These are phyloP conservation scores for Coleophoma cylindrospora DNA, from an alignment of 2,329 filamentous ascomycete species.

Conservation along the genomic window DNA sequence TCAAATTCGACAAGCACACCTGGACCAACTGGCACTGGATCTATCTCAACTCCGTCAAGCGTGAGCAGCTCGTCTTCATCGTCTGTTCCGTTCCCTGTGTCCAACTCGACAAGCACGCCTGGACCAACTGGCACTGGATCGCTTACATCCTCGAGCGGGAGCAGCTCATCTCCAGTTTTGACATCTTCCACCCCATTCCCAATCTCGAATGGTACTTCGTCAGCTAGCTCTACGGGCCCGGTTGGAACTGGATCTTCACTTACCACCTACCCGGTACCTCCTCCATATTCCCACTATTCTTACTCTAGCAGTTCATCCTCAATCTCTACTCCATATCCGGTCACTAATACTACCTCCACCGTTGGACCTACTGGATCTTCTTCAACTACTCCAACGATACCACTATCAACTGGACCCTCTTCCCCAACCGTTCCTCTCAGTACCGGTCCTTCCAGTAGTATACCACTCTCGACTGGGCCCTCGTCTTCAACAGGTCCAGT, in stretches of 20 bases:
- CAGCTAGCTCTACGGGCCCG: conserved; percentile 1
- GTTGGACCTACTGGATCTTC: conserved; percentile 4
- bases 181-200: neutral
- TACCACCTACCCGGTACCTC: neutral
- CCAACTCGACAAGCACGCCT: neutral
- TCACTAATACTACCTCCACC: neutral
- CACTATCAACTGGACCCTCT: neutral
- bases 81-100: neutral
- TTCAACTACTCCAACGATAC: too few species aligned
- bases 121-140: neutral
- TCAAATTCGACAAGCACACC: neutral
- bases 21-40: neutral
- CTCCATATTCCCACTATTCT: neutral
- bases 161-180: neutral
- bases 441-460: neutral
- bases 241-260: neutral
- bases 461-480: neutral
- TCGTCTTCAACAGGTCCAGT: neutral
- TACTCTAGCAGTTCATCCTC: neutral
- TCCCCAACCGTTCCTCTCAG: neutral
- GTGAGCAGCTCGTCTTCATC: neutral
- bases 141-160: neutral
- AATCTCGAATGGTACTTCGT: neutral
- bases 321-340: neutral
- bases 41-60: neutral